Conservation (phyloP, 306 rosid genomes). For the Fragaria iinumae region DNA sequence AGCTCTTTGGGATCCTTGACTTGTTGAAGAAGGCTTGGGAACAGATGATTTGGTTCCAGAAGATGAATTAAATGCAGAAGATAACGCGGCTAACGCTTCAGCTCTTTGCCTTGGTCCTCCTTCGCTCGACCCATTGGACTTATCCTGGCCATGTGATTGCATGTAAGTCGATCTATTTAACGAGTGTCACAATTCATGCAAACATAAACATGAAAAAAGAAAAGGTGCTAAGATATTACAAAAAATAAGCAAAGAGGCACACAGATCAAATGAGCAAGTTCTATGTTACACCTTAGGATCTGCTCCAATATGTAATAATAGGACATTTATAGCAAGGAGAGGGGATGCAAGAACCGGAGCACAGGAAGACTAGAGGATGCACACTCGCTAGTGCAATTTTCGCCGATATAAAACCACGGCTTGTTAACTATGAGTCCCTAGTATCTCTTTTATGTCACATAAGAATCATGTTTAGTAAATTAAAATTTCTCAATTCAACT, state of each 20-base stretch:
- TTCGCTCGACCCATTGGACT: conserved; percentile 57
- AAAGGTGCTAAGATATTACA: not conserved
- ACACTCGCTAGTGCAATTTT: not conserved
- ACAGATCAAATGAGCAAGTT: not conserved
- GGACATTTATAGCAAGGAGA: conserved; percentile 2
- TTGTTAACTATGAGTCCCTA: not conserved
- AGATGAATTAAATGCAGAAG: conserved; percentile 77
- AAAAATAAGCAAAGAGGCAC: not conserved
- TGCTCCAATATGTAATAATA: not conserved
- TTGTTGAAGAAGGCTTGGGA: conserved; percentile 46
- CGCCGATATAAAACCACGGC: not conserved
- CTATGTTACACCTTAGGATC: not conserved
- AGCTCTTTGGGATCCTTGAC: conserved; percentile 93
- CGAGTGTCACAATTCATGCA: not conserved
- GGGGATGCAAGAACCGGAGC: not conserved
- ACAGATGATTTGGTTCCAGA: conserved; percentile 41
- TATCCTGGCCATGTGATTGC: conserved; percentile 54
- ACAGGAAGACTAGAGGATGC: not conserved
- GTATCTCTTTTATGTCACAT: not conserved
- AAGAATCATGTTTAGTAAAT: not conserved
- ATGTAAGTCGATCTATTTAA: conserved; percentile 18
- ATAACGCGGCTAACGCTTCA: conserved; percentile 92
- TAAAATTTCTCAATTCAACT: not conserved
- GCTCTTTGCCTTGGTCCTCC: conserved; percentile 97
- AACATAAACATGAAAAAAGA: not conserved